These are phyloP conservation scores for Aspergillus sp. DNA, from an alignment of 2,329 filamentous ascomycete species.

Conservation along the genomic window DNA sequence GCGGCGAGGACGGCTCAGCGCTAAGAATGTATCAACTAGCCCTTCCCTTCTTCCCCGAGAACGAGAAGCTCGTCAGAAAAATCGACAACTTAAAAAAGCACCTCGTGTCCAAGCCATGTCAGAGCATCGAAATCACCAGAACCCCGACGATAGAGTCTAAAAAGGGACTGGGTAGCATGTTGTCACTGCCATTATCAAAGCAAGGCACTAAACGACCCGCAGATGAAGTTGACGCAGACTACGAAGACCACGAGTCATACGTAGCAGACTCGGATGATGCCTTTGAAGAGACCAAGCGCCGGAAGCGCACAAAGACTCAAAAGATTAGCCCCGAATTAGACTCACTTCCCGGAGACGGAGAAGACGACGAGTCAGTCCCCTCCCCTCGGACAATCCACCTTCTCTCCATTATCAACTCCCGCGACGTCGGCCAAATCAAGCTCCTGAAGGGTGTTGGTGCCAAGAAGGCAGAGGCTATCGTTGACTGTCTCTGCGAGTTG, in stretches of 20 bases:
- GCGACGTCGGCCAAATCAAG: slow-evolving; percentile 47
- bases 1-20: slow-evolving; percentile 74
- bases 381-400: slow-evolving; percentile 47
- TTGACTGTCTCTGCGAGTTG: slow-evolving; percentile 47
- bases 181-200: slow-evolving; percentile 29
- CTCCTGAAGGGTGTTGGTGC: slow-evolving; percentile 47
- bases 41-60: slow-evolving; percentile 79
- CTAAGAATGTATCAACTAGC: slow-evolving; percentile 85
- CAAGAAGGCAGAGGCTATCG: slow-evolving; percentile 50
- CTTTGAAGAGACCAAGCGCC: slow-evolving; percentile 24
- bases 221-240: slow-evolving; percentile 33
- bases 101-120: slow-evolving; percentile 34
- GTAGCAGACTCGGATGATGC: slow-evolving; percentile 32
- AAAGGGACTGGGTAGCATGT: slow-evolving; percentile 31
- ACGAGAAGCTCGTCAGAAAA: slow-evolving; percentile 68
- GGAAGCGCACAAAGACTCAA: slow-evolving; percentile 30
- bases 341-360: slow-evolving; percentile 18
- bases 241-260: slow-evolving; percentile 25
- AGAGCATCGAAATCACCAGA: slow-evolving; percentile 15
- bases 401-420: slow-evolving; percentile 47
- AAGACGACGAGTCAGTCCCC: slow-evolving; percentile 15
- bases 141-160: slow-evolving; percentile 20
- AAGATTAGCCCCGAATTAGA: slow-evolving; percentile 14
- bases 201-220: slow-evolving; percentile 29
- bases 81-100: slow-evolving; percentile 56